Evolutionary conservation across 495 filamentous ascomycete genomes (phyloP), one percentile per base, ranked within the genome.

Genomic region (Bacidia rubella): DNA sequence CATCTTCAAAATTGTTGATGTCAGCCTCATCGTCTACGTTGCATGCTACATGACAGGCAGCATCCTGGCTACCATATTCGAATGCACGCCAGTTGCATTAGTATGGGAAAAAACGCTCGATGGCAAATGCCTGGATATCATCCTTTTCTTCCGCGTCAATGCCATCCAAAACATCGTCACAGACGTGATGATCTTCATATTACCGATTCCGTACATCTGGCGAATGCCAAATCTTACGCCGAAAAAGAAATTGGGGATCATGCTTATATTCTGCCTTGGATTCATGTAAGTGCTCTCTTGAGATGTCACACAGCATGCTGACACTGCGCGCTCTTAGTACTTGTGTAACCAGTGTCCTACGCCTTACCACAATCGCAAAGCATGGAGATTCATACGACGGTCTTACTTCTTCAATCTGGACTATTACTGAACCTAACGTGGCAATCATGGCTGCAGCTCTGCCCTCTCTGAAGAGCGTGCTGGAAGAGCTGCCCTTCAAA

Each of bases 381-480:
- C 53, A 29, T 23, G 61, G 63, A 51, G 56, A 57, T 39, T 62
- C 60, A 27, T 60, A 61, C 48, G 61, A 62, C 40, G 59, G 55
- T 44, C 56, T 73, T 40, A 58, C 49, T 27, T 69, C 66, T 4
- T 67, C 66, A 2, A 64, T 71, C 51, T 76, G 70, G 71, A 73
- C 69, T 9, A 65, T 69, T 15, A 58, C 72, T 41, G 72, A 75
- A 51, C 50, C 63, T n/a, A 68, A 72, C 55, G 53, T 68, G 11
- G 69, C 65, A 23, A 68, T 74, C 49, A 68, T 75, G 51, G 73
- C 68, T 60, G 71, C 69, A 38, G 72, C 66, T 51, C 62, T 75
- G 7, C 73, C 71, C 17, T 59, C 68, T 40, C 62, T 68, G 43
- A 60, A 65, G 10, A 21, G 25, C 15, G 29, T 15, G 7, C 5